phyloP scores from a whole-genome alignment of 2,329 filamentous ascomycete genomes.

The Boeremia exigua region DNA sequence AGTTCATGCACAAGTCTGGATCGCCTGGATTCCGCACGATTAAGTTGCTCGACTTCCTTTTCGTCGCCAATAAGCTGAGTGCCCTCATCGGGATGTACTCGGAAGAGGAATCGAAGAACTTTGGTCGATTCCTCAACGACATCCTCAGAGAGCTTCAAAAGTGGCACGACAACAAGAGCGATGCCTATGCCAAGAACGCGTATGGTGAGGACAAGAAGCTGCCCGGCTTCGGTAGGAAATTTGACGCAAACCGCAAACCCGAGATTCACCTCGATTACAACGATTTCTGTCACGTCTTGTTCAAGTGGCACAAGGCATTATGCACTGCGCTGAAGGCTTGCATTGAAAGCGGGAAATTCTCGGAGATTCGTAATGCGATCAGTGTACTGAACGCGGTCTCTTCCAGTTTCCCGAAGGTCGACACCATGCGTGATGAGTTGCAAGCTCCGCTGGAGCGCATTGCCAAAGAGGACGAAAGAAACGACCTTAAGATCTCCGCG shows the following conservation, averaged over 20 bases:
- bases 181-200: conserved; percentile 80
- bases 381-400: conserved; percentile 83
- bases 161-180: conserved; percentile 80
- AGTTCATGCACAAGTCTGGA: conserved; percentile 82
- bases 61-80: conserved; percentile 80
- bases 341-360: conserved; percentile 85
- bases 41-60: conserved; percentile 81
- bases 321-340: conserved; percentile 81
- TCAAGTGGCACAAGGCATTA: conserved; percentile 88
- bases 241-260: conserved; percentile 74
- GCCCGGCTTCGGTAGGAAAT: conserved; percentile 77
- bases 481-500: conserved; percentile 77
- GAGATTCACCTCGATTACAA: conserved; percentile 79
- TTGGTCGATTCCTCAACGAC: conserved; percentile 89
- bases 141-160: conserved; percentile 77
- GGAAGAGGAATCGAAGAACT: conserved; percentile 85
- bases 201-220: conserved; percentile 70
- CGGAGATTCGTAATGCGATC: conserved; percentile 96
- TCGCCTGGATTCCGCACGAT: conserved; percentile 87
- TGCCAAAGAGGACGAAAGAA: conserved; percentile 64
- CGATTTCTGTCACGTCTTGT: conserved; percentile 82
- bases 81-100: conserved; percentile 88
- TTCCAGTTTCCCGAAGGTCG: conserved; percentile 84
- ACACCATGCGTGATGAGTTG: conserved; percentile 79
- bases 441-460: conserved; percentile 69